Evolutionary conservation across 768 basidiomycete species (phyloP).

Genomic region (Trametes cubensis): DNA sequence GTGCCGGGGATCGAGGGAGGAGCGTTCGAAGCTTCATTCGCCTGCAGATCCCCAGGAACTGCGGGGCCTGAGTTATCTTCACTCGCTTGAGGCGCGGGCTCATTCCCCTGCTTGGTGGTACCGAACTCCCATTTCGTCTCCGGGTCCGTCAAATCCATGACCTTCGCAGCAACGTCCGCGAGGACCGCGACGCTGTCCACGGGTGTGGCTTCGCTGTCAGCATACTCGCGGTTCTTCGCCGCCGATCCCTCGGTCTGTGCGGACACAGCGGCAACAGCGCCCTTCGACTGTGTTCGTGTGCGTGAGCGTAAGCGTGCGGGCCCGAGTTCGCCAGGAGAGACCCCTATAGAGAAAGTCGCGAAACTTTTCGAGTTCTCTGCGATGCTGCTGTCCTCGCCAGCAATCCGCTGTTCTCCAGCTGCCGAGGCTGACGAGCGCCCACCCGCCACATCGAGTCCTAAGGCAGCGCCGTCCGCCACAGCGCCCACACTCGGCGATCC

Average conservation of each 20-base stretch:
- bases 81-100: neutral
- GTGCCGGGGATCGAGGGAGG: neutral
- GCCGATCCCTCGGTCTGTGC: neutral
- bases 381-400: constrained; percentile 13
- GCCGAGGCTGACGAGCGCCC: constrained; percentile 1
- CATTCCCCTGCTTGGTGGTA: constrained; percentile 37
- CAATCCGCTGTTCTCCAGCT: neutral
- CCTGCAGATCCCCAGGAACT: neutral
- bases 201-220: constrained; percentile 1
- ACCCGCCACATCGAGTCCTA: constrained; percentile 18
- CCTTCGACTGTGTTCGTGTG: constrained; percentile 32
- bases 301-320: constrained; percentile 35
- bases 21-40: neutral
- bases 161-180: constrained; percentile 25
- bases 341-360: constrained; percentile 48
- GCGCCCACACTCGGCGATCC: constrained; percentile 8
- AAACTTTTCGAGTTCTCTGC: constrained; percentile 34
- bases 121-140: constrained; percentile 61
- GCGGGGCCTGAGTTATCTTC: neutral
- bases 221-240: neutral
- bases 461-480: constrained; percentile 6
- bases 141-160: constrained; percentile 40
- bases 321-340: constrained; percentile 42
- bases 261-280: constrained; percentile 20
- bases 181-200: constrained; percentile 3